Conservation (phyloP, 2,329 filamentous ascomycete genomes). For the Colletotrichum tropicicola region DNA sequence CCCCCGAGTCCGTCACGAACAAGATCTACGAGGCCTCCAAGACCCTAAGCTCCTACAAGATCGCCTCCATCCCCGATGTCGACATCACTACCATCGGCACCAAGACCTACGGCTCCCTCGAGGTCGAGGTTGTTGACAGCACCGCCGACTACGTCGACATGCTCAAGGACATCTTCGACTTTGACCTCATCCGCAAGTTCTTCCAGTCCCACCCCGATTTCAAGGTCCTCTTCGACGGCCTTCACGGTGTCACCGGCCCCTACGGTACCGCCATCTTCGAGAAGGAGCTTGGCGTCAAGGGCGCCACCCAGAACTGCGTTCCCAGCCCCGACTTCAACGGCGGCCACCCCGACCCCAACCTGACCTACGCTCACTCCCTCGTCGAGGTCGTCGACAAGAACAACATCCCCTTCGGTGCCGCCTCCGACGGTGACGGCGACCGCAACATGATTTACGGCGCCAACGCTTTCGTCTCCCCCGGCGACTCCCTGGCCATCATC, state of each 20-base stretch:
- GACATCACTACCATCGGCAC: slow-evolving; percentile 86
- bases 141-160: slow-evolving; percentile 91
- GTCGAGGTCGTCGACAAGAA: slow-evolving; percentile 94
- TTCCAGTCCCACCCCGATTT: slow-evolving; percentile 88
- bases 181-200: slow-evolving; percentile 94
- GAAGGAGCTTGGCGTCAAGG: slow-evolving; percentile 85
- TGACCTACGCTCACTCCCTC: slow-evolving; percentile 94
- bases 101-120: slow-evolving; percentile 83
- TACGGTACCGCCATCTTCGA: slow-evolving; percentile 97
- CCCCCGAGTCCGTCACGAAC: slow-evolving; percentile 96
- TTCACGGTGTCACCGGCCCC: slow-evolving; percentile 93
- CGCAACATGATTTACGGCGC: slow-evolving; percentile 99
- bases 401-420: slow-evolving; percentile 93
- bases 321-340: slow-evolving; percentile 96
- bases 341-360: slow-evolving; percentile 96
- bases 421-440: slow-evolving; percentile 96
- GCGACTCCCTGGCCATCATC: slow-evolving; percentile 97
- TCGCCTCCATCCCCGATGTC: slow-evolving; percentile 85
- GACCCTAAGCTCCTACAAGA: slow-evolving; percentile 90
- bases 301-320: slow-evolving; percentile 86
- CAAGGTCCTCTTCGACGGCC: slow-evolving; percentile 95
- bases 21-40: slow-evolving; percentile 96
- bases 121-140: slow-evolving; percentile 96
- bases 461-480: slow-evolving; percentile 94
- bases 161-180: slow-evolving; percentile 99